These are phyloP conservation scores for Cladophialophora immunda DNA, from an alignment of 2,329 filamentous ascomycete species.

Conservation along the genomic window DNA sequence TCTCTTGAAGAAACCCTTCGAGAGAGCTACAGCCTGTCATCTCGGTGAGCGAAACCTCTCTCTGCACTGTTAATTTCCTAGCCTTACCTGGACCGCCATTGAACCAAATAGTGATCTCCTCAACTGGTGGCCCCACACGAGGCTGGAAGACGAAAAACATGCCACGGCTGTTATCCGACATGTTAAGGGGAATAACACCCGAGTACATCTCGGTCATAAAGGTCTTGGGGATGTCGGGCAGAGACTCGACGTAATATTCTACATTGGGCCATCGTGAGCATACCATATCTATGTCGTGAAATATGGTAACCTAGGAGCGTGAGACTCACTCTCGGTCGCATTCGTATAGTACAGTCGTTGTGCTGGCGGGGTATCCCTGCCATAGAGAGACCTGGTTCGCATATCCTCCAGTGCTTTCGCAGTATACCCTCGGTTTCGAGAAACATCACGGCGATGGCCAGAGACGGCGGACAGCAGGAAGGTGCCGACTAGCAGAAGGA, in stretches of 20 bases:
- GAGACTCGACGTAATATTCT: conserved; percentile 36
- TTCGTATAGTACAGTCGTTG: conserved; percentile 31
- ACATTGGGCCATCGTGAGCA: background rate
- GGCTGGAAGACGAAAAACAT: conserved; percentile 40
- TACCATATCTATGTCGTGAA: background rate
- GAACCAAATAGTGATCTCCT: conserved; percentile 39
- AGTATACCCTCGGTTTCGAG: conserved; percentile 28
- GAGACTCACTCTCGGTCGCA: conserved; percentile 28
- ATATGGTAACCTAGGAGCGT: background rate
- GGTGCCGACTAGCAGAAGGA: conserved; percentile 22
- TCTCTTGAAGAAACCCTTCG: conserved; percentile 47
- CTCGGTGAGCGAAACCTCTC: background rate
- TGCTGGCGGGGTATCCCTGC: conserved; percentile 10
- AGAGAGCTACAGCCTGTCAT: conserved; percentile 35
- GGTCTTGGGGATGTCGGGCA: conserved; percentile 33
- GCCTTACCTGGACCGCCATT: conserved; percentile 40
- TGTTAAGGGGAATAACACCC: conserved; percentile 35
- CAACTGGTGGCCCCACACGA: conserved; percentile 36
- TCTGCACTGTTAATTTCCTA: background rate
- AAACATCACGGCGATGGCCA: conserved; percentile 24
- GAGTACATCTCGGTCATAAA: conserved; percentile 38
- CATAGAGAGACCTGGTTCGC: conserved; percentile 24
- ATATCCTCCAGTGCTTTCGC: conserved; percentile 30
- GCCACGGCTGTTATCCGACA: conserved; percentile 30
- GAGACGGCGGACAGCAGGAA: conserved; percentile 21